Percentiles rank a stretch among this genome's conserved stretches.
Evolutionary conservation across 805 yeast species (phyloP).

Genomic region (Wickerhamiella alocasiicola): DNA sequence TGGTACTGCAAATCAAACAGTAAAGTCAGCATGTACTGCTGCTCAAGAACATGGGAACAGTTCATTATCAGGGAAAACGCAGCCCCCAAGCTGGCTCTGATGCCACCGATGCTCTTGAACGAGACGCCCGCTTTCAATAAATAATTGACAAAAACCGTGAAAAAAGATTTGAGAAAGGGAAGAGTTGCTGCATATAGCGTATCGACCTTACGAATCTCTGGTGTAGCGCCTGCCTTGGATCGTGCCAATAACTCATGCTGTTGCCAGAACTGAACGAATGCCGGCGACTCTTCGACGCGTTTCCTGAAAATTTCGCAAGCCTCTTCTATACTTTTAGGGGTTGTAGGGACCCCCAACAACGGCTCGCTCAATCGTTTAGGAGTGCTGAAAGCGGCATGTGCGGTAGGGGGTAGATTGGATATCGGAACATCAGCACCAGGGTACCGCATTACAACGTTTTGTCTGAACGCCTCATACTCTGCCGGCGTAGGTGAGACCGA

Average conservation of each 20-base stretch:
- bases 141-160: constrained; percentile 50
- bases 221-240: not conserved
- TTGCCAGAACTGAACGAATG: constrained; percentile 56
- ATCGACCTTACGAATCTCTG: not conserved
- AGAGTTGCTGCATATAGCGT: constrained; percentile 41
- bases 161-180: constrained; percentile 48
- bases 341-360: constrained; percentile 22
- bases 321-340: constrained; percentile 68
- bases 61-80: constrained; percentile 43
- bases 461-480: constrained; percentile 72
- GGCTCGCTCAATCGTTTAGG: constrained; percentile 32
- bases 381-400: constrained; percentile 44
- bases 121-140: constrained; percentile 35
- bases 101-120: constrained; percentile 13
- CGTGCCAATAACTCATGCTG: constrained; percentile 39
- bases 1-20: constrained; percentile 62
- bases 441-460: constrained; percentile 59
- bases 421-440: constrained; percentile 54
- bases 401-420: constrained; percentile 38
- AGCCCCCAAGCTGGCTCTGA: constrained; percentile 16
- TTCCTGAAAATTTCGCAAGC: constrained; percentile 57
- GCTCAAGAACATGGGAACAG: constrained; percentile 62
- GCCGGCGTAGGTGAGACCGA: constrained; percentile 41
- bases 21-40: constrained; percentile 57
- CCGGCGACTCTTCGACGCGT: constrained; percentile 52